Base-by-base conservation (phyloP, 768 basidiomycete genomes). In the Lentinula boryana region DNA sequence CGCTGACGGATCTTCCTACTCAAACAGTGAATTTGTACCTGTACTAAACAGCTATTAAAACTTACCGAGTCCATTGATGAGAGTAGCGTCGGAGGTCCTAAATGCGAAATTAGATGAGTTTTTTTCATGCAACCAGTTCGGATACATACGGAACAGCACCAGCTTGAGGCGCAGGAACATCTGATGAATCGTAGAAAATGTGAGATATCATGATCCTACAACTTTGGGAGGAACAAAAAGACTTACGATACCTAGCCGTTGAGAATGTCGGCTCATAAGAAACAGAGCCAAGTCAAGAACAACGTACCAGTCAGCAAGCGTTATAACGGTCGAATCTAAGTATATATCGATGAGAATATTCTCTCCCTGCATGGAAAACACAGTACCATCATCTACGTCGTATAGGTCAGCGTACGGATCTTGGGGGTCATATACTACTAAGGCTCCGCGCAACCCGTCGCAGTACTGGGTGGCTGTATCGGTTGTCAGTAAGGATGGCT, bases 361-460 rank as follows among this genome's bases (percentile, higher is more conserved):
- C 4, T 36, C 13, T 41, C 5, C 7, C n/a, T 55, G 16, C 5
- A 35, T 6, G 5, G 41, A 46, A 35, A 18, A 33, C 57, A 23
- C 23, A 23, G 15, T 46, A 76, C 79, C 78, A 62, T 70, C 66
- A 46, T 70, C 69, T 41, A 68, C 61, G 50, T 70, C 69, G 58
- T 68, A 66, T 12, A 65, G 60, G 48, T 46, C 52, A 43, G 46
- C 60, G 51, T 68, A 70, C 15, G 77, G 78, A 59, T 80, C 79
- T 12, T 74, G 23, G 15, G 67, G 68, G 16, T 74, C 72, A 38
- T 75, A 72, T 13, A 76, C 65, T 16, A 76, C 64, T 21, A 75
- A 32, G 7, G 71, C 69, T 5, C 74, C 77, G 33, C 76, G 68
- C 55, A 78, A 67, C 0, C 76, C 77, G 23, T 78, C 75, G 36